Evolutionary conservation across 2,329 filamentous ascomycete species (phyloP).

Genomic region (Fusarium liriodendri): DNA sequence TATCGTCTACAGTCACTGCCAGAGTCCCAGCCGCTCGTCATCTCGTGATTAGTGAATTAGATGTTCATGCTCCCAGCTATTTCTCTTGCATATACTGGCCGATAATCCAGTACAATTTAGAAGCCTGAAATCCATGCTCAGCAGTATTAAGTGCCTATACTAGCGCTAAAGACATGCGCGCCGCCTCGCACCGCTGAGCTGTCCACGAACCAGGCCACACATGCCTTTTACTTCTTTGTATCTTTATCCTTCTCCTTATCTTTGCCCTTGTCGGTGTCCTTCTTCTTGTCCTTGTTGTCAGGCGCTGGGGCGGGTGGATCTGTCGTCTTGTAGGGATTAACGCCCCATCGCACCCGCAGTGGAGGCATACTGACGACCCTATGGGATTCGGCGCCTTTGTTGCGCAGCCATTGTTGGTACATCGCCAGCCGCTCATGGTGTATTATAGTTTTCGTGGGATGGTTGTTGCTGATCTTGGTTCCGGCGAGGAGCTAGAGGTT

Average conservation of each 20-base stretch:
- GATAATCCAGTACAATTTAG: neutral
- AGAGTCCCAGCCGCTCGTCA: neutral
- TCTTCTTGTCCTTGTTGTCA: neutral
- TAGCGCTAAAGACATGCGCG: neutral
- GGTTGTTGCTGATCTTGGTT: neutral
- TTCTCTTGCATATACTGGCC: neutral
- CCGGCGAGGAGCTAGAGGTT: neutral
- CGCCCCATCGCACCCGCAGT: slow-evolving; percentile 7
- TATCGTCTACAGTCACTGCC: neutral
- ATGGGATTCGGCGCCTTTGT: neutral
- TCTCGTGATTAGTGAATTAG: neutral
- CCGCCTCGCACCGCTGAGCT: no score
- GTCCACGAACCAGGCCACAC: no score
- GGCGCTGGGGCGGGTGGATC: neutral
- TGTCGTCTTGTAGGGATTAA: neutral
- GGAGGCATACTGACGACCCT: neutral
- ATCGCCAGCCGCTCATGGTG: neutral
- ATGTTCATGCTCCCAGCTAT: neutral
- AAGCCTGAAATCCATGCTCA: neutral
- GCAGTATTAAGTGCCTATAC: neutral
- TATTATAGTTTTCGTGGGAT: neutral
- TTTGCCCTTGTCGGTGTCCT: neutral
- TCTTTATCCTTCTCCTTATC: neutral
- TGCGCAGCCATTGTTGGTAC: neutral
- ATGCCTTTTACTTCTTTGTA: neutral